Evolutionary conservation across 495 filamentous ascomycete species (phyloP).

Genomic region (Aspergillus affinis): DNA sequence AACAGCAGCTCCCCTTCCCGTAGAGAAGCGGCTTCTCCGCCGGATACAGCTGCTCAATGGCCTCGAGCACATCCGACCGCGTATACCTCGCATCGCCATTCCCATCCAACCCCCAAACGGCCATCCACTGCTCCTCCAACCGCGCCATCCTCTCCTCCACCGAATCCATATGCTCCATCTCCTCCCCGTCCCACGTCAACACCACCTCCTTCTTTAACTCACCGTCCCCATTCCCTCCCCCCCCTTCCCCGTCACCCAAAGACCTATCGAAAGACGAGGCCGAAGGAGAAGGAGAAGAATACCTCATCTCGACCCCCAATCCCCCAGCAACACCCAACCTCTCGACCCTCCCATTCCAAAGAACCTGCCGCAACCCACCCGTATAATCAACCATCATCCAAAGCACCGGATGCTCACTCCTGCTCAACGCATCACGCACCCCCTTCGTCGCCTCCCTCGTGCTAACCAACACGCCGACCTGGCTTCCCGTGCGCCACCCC

Average conservation of each 20-base stretch:
- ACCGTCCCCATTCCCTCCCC: conserved; percentile 14
- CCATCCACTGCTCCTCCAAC: conserved; percentile 34
- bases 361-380: conserved; percentile 36
- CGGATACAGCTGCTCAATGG: conserved; percentile 33
- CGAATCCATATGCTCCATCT: conserved; percentile 39
- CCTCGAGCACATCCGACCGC: conserved; percentile 32
- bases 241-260: too few relatives aligned
- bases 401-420: conserved; percentile 65
- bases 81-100: neutral
- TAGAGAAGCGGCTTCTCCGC: conserved; percentile 19
- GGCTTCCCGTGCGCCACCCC: conserved; percentile 60
- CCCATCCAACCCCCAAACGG: conserved; percentile 27
- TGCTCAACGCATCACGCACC: conserved; percentile 63
- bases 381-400: conserved; percentile 51
- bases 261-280: neutral
- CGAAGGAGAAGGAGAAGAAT: conserved; percentile 26
- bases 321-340: conserved; percentile 58
- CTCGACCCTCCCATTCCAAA: conserved; percentile 54
- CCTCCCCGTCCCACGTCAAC: conserved; percentile 59
- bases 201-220: conserved; percentile 36
- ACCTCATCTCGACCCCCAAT: conserved; percentile 59
- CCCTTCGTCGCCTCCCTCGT: conserved; percentile 55
- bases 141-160: conserved; percentile 30
- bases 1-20: conserved; percentile 12
- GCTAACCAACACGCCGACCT: conserved; percentile 64